phyloP scores from a whole-genome alignment of 768 basidiomycete genomes.

The Podaxis pistillaris region DNA sequence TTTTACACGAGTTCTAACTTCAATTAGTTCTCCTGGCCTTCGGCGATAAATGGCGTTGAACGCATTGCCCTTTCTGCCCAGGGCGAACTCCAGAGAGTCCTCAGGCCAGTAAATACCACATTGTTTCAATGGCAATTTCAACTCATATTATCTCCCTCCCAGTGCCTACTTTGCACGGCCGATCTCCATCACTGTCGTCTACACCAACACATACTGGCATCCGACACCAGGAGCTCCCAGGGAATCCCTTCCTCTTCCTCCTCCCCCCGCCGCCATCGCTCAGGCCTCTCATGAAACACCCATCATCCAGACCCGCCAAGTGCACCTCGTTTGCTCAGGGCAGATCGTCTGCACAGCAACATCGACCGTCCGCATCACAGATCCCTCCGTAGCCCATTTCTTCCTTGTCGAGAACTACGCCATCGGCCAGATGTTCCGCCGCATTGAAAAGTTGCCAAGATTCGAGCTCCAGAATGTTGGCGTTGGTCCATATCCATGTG shows the following conservation, averaged over 20 bases:
- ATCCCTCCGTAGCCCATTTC: slow-evolving; percentile 52
- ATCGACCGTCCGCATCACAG: slow-evolving; percentile 60
- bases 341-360: slow-evolving; percentile 62
- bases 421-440: slow-evolving; percentile 67
- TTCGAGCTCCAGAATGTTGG: slow-evolving; percentile 62
- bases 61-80: slow-evolving; percentile 67
- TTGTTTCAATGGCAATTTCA: background rate
- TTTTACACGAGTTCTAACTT: background rate
- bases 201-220: slow-evolving; percentile 44
- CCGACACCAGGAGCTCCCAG: slow-evolving; percentile 22
- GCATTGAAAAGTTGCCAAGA: slow-evolving; percentile 47
- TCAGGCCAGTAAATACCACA: slow-evolving; percentile 45
- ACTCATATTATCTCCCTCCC: background rate
- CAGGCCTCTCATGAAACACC: slow-evolving; percentile 46
- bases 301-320: slow-evolving; percentile 63
- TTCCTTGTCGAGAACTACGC: slow-evolving; percentile 67
- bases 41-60: slow-evolving; percentile 55
- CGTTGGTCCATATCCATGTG: slow-evolving; percentile 29
- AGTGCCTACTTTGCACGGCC: slow-evolving; percentile 69
- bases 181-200: slow-evolving; percentile 57
- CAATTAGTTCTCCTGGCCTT: slow-evolving; percentile 50
- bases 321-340: slow-evolving; percentile 56
- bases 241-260: slow-evolving; percentile 30
- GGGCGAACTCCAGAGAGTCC: slow-evolving; percentile 67
- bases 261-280: slow-evolving; percentile 31